phyloP scores from a whole-genome alignment of 2,329 filamentous ascomycete species.

The Epicoccum nigrum region DNA sequence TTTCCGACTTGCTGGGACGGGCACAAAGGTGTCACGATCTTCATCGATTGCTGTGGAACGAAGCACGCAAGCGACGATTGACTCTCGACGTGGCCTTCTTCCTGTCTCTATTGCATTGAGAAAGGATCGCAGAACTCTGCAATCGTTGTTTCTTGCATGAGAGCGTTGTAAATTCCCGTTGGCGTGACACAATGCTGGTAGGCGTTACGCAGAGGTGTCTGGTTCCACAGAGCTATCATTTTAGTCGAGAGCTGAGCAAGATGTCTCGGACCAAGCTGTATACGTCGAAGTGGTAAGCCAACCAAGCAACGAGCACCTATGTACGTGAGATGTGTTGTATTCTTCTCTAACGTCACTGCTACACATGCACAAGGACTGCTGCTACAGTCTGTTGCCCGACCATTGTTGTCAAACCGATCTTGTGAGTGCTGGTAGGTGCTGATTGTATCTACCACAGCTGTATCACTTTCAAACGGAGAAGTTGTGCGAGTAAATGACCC shows the following conservation, averaged over 20 bases:
- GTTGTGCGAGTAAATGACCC: too few relatives aligned
- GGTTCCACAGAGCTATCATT: not conserved
- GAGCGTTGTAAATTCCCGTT: not conserved
- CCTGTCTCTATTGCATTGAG: not conserved
- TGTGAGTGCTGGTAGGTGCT: too few relatives aligned
- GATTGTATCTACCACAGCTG: too few relatives aligned
- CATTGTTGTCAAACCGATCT: too few relatives aligned
- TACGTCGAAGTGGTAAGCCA: not conserved
- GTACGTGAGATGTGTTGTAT: not conserved
- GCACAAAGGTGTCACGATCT: conserved; percentile 16
- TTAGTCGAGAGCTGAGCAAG: not conserved
- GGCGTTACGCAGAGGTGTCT: not conserved
- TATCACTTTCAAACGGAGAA: too few relatives aligned
- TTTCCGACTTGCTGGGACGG: conserved; percentile 12
- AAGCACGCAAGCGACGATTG: conserved; percentile 3
- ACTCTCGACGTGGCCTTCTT: conserved; percentile 8
- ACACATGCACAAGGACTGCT: too few relatives aligned
- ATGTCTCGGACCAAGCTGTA: not conserved
- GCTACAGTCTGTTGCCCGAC: too few relatives aligned
- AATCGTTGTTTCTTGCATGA: conserved; percentile 5
- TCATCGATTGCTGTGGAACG: conserved; percentile 21
- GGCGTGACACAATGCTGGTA: not conserved
- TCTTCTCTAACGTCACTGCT: not conserved
- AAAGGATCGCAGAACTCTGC: conserved; percentile 4
- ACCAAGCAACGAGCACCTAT: not conserved